Evolutionary conservation across 1,139 yeast species (phyloP), one percentile per base, ranked within the genome.

Genomic region (Candida neerlandica): DNA sequence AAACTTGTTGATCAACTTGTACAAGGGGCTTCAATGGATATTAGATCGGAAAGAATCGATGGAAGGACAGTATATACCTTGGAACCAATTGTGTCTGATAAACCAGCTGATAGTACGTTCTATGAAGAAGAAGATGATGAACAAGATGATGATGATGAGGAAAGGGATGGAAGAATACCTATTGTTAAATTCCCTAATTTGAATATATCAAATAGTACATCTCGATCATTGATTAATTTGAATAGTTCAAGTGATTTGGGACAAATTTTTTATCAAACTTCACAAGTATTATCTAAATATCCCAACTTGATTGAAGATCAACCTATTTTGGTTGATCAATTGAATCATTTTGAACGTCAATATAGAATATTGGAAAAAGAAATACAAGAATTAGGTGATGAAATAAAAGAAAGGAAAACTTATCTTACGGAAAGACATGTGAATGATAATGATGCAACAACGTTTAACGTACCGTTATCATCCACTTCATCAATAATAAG

Each of bases 11-110:
- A 32, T 14, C 30, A 39, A 5, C 35, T 30, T 15, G 37, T 29
- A 1, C 35, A 23, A 7, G 23, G 26, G 7, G 44, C 50, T 5
- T 37, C 35, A 41, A 45, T 53, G 37, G 67, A 61, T 11, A 52
- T 58, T 11, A 54, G 54, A 7, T 73, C 75, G 0, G 74, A 66
- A 48, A 56, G 80, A 45, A 63, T 69, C 2, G 80, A 75, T 53
- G 79, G 79, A 0, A 66, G 65, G 50, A 56, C 71, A 6, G 55
- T 63, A 19, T 73, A 62, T 51, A 38, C 45, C 3, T 16, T 43
- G 7, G 41, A 43, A n/a, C 40, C 40, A 4, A 43, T 43, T 11
- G 30, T 43, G 1, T 33, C 40, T 10, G 41, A 43, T 18, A 43
- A 43, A 43, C 41, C 41, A 21, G 12, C 10, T 7, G 27, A 35